These are phyloP conservation scores for Pseudotsuga menziesii DNA, from an alignment of 75 land plant genomes.

Conservation along the genomic window DNA sequence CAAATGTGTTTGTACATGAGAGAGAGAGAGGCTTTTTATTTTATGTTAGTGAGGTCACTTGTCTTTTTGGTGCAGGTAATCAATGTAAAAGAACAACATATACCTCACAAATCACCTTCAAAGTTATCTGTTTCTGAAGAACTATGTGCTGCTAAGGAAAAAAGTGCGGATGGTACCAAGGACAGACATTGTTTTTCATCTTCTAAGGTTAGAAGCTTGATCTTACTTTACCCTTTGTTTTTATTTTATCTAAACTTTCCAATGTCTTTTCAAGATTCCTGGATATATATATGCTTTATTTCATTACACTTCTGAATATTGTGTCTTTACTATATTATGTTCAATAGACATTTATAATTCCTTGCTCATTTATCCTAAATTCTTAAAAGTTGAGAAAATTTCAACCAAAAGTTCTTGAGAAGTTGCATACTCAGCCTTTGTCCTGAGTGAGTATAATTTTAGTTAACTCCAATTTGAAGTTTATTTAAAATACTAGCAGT, in stretches of 20 bases:
- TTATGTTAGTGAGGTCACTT: slow-evolving; percentile 1
- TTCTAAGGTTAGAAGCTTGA: neutral
- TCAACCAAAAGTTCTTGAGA: neutral
- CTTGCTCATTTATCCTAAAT: no score
- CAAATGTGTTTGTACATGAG: neutral
- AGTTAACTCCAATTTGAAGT: no score
- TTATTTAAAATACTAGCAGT: neutral
- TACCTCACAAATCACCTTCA: slow-evolving; percentile 3
- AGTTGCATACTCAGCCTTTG: no score
- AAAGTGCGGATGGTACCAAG: neutral
- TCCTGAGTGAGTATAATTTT: no score
- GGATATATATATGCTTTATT: neutral
- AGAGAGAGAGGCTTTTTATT: neutral
- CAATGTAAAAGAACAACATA: slow-evolving; percentile 1
- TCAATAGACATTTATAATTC: no score
- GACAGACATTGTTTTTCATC: neutral
- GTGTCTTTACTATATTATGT: no score
- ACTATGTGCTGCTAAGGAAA: neutral
- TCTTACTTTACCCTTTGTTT: neutral
- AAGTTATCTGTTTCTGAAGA: neutral
- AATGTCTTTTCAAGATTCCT: neutral
- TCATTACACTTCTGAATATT: no score
- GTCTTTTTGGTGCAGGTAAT: neutral
- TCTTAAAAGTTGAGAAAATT: no score
- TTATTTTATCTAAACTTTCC: neutral